phyloP scores from a whole-genome alignment of 495 filamentous ascomycete species.

The Daldinia grandis region DNA sequence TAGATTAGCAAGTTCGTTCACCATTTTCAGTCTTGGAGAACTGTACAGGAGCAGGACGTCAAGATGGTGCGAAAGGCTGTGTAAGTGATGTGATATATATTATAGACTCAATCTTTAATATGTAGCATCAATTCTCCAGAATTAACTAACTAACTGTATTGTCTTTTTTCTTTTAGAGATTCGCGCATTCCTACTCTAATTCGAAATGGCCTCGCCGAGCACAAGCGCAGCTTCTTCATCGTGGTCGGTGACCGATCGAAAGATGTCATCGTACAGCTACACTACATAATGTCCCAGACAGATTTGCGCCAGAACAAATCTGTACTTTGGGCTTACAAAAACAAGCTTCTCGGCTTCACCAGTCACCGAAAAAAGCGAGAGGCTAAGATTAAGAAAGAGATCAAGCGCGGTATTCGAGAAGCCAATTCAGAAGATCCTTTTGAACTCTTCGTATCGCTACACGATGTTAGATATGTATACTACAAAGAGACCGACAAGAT shows the following conservation, averaged over 20 bases:
- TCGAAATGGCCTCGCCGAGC: conserved; percentile 93
- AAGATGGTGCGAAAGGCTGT: conserved; percentile 67
- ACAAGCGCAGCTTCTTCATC: conserved; percentile 97
- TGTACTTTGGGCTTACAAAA: conserved; percentile 99
- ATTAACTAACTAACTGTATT: conserved; percentile 27
- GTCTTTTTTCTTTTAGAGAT: conserved; percentile 62
- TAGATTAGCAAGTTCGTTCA: not conserved
- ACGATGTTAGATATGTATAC: conserved; percentile 98
- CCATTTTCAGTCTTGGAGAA: conserved; percentile 3
- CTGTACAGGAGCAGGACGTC: conserved; percentile 10
- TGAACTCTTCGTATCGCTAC: conserved; percentile 94
- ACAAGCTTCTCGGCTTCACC: conserved; percentile 90
- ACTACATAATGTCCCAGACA: conserved; percentile 89
- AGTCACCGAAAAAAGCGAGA: conserved; percentile 98
- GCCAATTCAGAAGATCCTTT: conserved; percentile 97
- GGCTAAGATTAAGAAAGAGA: conserved; percentile 96
- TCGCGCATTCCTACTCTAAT: conserved; percentile 96
- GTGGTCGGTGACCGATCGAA: conserved; percentile 96
- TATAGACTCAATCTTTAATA: not conserved
- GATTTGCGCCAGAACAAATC: conserved; percentile 97
- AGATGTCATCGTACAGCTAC: conserved; percentile 94
- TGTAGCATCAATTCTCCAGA: not conserved
- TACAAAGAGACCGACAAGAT: conserved; percentile 99
- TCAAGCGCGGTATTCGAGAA: conserved; percentile 94
- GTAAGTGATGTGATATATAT: conserved; percentile 54